phyloP scores from a whole-genome alignment of 805 yeast genomes.

The Kuraishia capsulata region DNA sequence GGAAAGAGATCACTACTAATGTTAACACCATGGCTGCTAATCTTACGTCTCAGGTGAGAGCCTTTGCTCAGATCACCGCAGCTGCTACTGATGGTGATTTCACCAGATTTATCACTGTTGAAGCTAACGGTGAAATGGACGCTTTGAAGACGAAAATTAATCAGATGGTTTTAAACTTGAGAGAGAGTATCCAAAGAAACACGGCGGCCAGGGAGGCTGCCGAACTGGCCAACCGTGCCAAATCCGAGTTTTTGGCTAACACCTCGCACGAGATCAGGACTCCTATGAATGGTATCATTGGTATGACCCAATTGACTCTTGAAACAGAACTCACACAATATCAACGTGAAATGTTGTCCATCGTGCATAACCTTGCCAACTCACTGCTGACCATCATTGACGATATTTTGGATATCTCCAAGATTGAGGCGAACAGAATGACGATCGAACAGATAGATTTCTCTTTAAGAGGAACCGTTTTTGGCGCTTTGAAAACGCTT shows the following conservation, averaged over 20 bases:
- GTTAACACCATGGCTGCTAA: constrained; percentile 94
- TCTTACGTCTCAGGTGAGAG: constrained; percentile 85
- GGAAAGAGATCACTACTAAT: constrained; percentile 88
- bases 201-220: constrained; percentile 95
- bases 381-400: constrained; percentile 81
- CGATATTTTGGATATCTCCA: constrained; percentile 85
- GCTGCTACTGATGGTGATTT: constrained; percentile 94
- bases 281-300: constrained; percentile 88
- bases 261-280: constrained; percentile 86
- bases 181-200: constrained; percentile 85
- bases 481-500: constrained; percentile 81
- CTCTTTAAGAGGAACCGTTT: constrained; percentile 77
- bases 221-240: constrained; percentile 80
- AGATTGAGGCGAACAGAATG: constrained; percentile 91
- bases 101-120: constrained; percentile 83
- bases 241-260: constrained; percentile 84
- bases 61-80: constrained; percentile 88
- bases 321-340: constrained; percentile 87
- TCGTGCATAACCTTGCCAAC: constrained; percentile 82
- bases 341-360: constrained; percentile 85
- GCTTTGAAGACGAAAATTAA: constrained; percentile 55
- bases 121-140: constrained; percentile 88
- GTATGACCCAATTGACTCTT: constrained; percentile 83
- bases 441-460: constrained; percentile 86
- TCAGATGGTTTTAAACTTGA: constrained; percentile 77